Conservation (phyloP, 2,329 filamentous ascomycete genomes). For the Fusarium buxicola region DNA sequence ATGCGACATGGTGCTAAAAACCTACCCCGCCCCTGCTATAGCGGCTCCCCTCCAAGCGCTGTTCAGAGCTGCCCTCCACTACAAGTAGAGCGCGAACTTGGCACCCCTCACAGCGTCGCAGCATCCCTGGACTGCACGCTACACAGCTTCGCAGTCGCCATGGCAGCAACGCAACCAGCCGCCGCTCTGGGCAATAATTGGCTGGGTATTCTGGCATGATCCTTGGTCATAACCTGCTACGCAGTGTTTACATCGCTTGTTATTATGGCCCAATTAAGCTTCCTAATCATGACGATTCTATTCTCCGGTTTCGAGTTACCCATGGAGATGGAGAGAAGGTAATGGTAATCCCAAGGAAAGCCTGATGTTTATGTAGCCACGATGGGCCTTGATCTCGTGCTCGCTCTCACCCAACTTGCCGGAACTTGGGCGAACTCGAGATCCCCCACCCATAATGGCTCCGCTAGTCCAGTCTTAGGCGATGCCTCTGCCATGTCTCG, state of each 20-base stretch:
- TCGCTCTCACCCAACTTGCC: conserved; percentile 8
- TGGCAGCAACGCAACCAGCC: conserved; percentile 47
- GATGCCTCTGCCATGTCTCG: conserved; percentile 42
- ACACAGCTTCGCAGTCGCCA: conserved; percentile 46
- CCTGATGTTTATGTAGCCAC: background rate
- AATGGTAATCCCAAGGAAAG: background rate
- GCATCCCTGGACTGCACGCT: conserved; percentile 20
- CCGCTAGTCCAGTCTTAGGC: conserved; percentile 38
- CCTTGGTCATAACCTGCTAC: conserved; percentile 34
- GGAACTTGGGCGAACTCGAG: conserved; percentile 20
- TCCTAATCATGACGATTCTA: conserved; percentile 37
- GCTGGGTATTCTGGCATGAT: conserved; percentile 43
- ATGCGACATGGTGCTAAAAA: conserved; percentile 38
- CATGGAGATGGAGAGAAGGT: conserved; percentile 31
- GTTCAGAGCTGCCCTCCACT: conserved; percentile 30
- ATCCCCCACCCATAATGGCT: conserved; percentile 30
- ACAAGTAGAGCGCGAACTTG: conserved; percentile 7
- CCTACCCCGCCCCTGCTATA: conserved; percentile 45
- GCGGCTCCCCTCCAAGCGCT: conserved; percentile 37
- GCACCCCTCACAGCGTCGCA: conserved; percentile 34
- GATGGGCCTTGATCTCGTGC: conserved; percentile 12
- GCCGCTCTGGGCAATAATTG: conserved; percentile 38
- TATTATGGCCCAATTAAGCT: conserved; percentile 39
- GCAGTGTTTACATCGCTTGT: conserved; percentile 37
- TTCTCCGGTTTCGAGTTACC: conserved; percentile 29